A percentile compares a stretch with the other conserved stretches of the same genome.
These are phyloP conservation scores for Neophaeococcomyces aloes DNA, from an alignment of 2,329 filamentous ascomycete genomes.

Conservation along the genomic window DNA sequence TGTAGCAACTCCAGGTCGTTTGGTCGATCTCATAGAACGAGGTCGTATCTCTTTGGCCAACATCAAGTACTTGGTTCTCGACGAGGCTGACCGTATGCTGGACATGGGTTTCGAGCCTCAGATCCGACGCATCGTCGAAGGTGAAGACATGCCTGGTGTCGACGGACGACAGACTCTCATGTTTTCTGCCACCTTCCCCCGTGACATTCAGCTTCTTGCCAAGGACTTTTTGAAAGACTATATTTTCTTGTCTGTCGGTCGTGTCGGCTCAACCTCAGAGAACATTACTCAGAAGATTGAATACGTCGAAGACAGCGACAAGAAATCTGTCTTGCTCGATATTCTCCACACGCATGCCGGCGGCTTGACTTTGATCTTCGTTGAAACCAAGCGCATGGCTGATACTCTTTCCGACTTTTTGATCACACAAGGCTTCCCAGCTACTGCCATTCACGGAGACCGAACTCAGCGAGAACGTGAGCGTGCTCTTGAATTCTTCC, in stretches of 20 bases:
- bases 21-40: slow-evolving; percentile 96
- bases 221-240: slow-evolving; percentile 99
- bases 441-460: slow-evolving; percentile 96
- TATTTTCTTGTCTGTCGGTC: slow-evolving; percentile 95
- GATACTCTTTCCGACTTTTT: slow-evolving; percentile 96
- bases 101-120: slow-evolving; percentile 99
- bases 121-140: slow-evolving; percentile 96
- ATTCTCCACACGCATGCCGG: slow-evolving; percentile 89
- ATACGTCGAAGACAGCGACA: slow-evolving; percentile 93
- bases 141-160: slow-evolving; percentile 89
- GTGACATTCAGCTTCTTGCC: slow-evolving; percentile 97
- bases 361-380: slow-evolving; percentile 91
- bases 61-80: slow-evolving; percentile 98
- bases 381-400: slow-evolving; percentile 99
- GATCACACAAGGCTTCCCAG: slow-evolving; percentile 96
- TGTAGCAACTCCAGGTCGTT: slow-evolving; percentile 91
- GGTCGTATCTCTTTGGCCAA: slow-evolving; percentile 94
- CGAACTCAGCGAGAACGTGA: slow-evolving; percentile 98
- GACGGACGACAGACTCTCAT: slow-evolving; percentile 90
- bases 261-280: slow-evolving; percentile 98
- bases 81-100: slow-evolving; percentile 99
- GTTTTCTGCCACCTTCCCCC: slow-evolving; percentile 98
- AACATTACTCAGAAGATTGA: slow-evolving; percentile 99
- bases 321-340: slow-evolving; percentile 93
- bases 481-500: slow-evolving; percentile 94